Evolutionary conservation across 2,329 filamentous ascomycete species (phyloP), one percentile per base, ranked within the genome.

Genomic region (Epichloe festucae): DNA sequence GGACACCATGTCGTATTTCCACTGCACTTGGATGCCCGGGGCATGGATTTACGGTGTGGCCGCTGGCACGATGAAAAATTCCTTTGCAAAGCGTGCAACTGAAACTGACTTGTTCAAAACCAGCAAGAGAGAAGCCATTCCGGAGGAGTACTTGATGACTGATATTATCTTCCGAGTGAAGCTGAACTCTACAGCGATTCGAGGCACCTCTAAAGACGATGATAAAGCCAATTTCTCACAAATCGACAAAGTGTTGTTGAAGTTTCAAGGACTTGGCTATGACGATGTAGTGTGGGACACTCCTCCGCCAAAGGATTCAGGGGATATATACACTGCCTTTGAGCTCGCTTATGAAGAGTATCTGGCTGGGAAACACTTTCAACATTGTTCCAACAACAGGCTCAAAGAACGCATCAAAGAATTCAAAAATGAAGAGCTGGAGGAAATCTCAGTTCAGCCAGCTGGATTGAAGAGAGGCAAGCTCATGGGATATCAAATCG

Each of bases 401-500:
- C 79, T 96, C 57, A 79, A 76, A 55, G 75, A 81, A 38, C 84
- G 87, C 17, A 72, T 95, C 41, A 76, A 79, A 35, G 73, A 76
- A n/a, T 84, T 82, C 57, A 83, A 88, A 55, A 67, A 70, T 11
- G 70, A 76, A 41, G 71, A 84, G 43, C 95, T 95, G 59, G 72
- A 76, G 51, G 79, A 89, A 57, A 76, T 88, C 56, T 73, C 81
- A 39, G 69, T 73, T 14, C 91, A 97, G 61, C 93, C 93, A 0
- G 70, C 75, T 1, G 81, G 81, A 14, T 73, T 97, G 7, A 79
- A 78, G 35, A 82, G 87, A 38, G 89, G 90, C 23, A 81, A 89
- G 57, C 73, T 97, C 53, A 97, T 97, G 90, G 79, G 82, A 36
- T 97, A 98, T 61, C 93, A 98, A 64, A 70, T 94, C 44, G 87